Percentiles rank a stretch among this genome's conserved stretches.
These are phyloP conservation scores for Arabis alpina DNA, from an alignment of 345 rosid genomes.

Conservation along the genomic window DNA sequence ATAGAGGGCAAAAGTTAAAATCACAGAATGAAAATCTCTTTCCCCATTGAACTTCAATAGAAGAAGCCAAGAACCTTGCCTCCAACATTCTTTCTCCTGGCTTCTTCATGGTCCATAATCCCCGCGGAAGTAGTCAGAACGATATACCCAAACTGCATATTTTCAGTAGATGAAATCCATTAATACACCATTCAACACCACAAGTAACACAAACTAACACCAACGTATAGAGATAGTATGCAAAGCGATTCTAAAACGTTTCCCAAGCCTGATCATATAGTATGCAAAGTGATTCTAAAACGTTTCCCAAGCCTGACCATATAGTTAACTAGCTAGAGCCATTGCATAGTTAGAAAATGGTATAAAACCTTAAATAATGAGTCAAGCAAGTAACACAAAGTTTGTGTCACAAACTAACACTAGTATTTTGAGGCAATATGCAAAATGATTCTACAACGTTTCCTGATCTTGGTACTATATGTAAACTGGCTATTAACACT, in stretches of 20 bases:
- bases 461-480: too few relatives aligned
- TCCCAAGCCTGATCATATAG: too few relatives aligned
- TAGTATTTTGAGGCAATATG: too few relatives aligned
- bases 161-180: neutral
- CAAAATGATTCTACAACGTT: too few relatives aligned
- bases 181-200: neutral
- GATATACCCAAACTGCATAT: constrained; percentile 47
- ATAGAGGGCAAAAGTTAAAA: constrained; percentile 3
- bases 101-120: constrained; percentile 53
- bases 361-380: too few relatives aligned
- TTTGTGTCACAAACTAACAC: too few relatives aligned
- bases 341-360: too few relatives aligned
- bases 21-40: constrained; percentile 6
- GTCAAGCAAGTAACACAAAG: too few relatives aligned
- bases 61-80: constrained; percentile 54
- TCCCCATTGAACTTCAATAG: constrained; percentile 38
- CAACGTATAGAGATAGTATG: neutral
- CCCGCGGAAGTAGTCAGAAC: constrained; percentile 51
- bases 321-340: too few relatives aligned
- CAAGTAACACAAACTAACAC: neutral
- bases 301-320: too few relatives aligned
- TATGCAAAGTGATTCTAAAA: too few relatives aligned
- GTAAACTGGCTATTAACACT: neutral
- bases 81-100: constrained; percentile 51
- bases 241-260: too few relatives aligned